Evolutionary conservation across 2,329 filamentous ascomycete genomes (phyloP).

Genomic region (Talaromyces sp.): DNA sequence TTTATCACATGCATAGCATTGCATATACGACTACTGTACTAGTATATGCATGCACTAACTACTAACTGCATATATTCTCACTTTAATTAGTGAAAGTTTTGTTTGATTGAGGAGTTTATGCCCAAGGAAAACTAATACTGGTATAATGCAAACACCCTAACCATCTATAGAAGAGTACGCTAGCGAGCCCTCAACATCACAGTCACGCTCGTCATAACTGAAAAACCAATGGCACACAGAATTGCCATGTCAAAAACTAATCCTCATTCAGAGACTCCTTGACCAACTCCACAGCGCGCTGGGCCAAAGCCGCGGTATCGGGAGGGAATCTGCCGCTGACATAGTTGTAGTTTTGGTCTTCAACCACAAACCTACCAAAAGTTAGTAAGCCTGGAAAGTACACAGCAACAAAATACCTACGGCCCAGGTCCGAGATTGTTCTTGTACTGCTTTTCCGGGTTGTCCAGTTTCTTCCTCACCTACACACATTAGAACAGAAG

Average conservation of each 20-base stretch:
- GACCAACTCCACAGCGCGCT: conserved; percentile 39
- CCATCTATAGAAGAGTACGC: background rate
- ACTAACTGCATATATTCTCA: background rate
- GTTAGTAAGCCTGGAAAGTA: background rate
- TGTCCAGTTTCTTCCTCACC: conserved; percentile 41
- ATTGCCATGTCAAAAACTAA: background rate
- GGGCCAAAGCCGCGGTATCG: conserved; percentile 33
- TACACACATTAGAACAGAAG: conserved; percentile 13
- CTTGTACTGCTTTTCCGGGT: conserved; percentile 34
- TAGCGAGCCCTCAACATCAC: background rate
- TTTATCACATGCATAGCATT: background rate
- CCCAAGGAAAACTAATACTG: background rate
- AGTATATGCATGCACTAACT: background rate
- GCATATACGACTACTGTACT: background rate
- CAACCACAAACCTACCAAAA: conserved; percentile 11
- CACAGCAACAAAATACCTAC: background rate
- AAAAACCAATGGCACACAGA: background rate
- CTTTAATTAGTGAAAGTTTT: background rate
- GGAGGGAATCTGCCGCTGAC: conserved; percentile 12
- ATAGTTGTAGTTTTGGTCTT: conserved; percentile 36
- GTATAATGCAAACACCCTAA: background rate
- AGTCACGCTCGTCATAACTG: background rate
- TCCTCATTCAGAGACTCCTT: conserved; percentile 16
- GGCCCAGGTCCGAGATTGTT: conserved; percentile 8
- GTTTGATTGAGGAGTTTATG: too few relatives aligned